Percentiles rank a stretch among this genome's conserved stretches.
Evolutionary conservation across 2,329 filamentous ascomycete genomes (phyloP).

Genomic region (Cladophialophora yegresii): DNA sequence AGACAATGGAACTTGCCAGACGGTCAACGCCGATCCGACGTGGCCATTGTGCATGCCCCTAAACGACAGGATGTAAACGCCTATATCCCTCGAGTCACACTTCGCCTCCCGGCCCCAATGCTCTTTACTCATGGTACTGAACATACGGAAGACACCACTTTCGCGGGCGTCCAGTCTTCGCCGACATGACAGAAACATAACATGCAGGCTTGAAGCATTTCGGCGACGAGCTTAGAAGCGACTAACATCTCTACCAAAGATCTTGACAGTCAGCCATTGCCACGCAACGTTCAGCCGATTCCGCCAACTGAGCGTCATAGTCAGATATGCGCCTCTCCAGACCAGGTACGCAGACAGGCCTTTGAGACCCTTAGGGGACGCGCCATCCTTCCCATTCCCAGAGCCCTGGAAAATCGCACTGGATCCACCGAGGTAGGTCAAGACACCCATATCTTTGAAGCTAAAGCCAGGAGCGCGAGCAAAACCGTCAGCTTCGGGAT

Average conservation of each 20-base stretch:
- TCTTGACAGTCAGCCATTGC: slow-evolving; percentile 47
- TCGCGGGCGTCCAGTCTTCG: neutral
- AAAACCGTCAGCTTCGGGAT: slow-evolving; percentile 29
- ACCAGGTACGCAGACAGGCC: slow-evolving; percentile 47
- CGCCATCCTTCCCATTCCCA: slow-evolving; percentile 32
- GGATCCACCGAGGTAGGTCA: slow-evolving; percentile 62
- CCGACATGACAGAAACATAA: neutral
- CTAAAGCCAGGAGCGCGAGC: slow-evolving; percentile 47
- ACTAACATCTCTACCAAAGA: slow-evolving; percentile 50
- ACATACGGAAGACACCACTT: neutral
- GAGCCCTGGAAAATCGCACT: slow-evolving; percentile 59
- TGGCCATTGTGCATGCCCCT: neutral
- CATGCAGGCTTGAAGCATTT: neutral
- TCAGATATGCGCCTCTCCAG: slow-evolving; percentile 50
- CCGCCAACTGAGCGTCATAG: slow-evolving; percentile 52
- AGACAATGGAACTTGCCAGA: neutral
- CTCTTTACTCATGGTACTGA: neutral
- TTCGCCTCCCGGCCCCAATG: neutral
- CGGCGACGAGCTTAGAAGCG: slow-evolving; percentile 40
- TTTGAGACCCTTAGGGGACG: slow-evolving; percentile 44
- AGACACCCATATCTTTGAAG: slow-evolving; percentile 59
- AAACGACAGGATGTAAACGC: neutral
- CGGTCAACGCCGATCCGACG: neutral
- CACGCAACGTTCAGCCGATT: slow-evolving; percentile 47
- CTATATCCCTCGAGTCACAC: neutral